A percentile compares a stretch with the other conserved stretches of the same genome.
Evolutionary conservation across 495 filamentous ascomycete species (phyloP).

Genomic region (Sordaria brevicollis): DNA sequence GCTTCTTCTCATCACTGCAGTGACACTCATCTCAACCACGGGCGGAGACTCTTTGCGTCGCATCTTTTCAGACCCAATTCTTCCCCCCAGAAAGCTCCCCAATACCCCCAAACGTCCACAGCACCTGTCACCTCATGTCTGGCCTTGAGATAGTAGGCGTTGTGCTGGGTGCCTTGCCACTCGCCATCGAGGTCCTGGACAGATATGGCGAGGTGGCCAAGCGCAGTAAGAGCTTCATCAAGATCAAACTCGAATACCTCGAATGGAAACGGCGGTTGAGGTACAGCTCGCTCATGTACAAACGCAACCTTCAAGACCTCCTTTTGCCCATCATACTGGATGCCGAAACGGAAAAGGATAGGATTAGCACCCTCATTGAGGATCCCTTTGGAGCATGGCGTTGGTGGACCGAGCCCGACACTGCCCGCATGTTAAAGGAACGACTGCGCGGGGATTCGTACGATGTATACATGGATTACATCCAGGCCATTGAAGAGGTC

Average conservation of each 20-base stretch:
- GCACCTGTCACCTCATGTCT: constrained; percentile 8
- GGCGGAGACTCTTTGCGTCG: not conserved
- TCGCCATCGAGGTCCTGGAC: constrained; percentile 21
- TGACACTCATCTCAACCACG: no score
- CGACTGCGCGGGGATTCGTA: constrained; percentile 6
- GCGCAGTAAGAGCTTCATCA: constrained; percentile 13
- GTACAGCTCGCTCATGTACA: constrained; percentile 3
- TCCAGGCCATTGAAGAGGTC: constrained; percentile 1
- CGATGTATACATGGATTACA: constrained; percentile 6
- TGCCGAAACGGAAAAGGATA: not conserved
- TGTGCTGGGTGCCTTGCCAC: constrained; percentile 20
- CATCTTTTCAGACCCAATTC: not conserved
- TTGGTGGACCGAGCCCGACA: constrained; percentile 2
- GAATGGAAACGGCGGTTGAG: constrained; percentile 14
- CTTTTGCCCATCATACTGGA: constrained; percentile 5
- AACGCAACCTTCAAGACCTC: constrained; percentile 3
- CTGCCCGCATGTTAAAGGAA: not conserved
- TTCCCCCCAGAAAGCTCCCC: not conserved
- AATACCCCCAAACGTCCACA: not conserved
- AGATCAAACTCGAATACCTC: constrained; percentile 15
- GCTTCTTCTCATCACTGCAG: no score
- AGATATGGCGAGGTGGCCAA: constrained; percentile 19
- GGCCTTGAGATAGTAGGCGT: constrained; percentile 27
- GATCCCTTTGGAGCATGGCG: constrained; percentile 5
- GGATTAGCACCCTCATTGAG: not conserved